Conservation (phyloP, 306 rosid genomes). For the Nissolia schottii region DNA sequence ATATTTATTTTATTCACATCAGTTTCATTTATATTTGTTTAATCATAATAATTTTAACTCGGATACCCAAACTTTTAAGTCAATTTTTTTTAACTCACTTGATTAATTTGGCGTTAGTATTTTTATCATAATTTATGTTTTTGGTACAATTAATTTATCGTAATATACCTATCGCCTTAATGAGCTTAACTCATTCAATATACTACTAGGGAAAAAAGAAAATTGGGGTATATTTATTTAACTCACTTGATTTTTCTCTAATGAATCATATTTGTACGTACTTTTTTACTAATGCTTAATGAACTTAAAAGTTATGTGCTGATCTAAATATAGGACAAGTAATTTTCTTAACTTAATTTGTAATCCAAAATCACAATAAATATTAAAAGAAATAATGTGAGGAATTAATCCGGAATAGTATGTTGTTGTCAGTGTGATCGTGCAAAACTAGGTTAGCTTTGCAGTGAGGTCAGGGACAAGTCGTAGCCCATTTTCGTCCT, state of each 20-base stretch:
- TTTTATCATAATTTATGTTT: too few relatives aligned
- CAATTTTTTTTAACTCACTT: too few relatives aligned
- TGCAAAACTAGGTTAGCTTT: neutral
- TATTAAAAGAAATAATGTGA: too few relatives aligned
- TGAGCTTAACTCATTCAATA: too few relatives aligned
- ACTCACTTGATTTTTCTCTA: neutral
- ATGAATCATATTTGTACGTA: neutral
- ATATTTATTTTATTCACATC: neutral
- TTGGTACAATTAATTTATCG: too few relatives aligned
- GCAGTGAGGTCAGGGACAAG: neutral
- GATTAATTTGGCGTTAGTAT: too few relatives aligned
- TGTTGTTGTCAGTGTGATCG: neutral
- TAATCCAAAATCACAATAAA: neutral
- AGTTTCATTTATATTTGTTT: neutral
- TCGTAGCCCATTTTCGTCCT: neutral
- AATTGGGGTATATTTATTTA: too few relatives aligned
- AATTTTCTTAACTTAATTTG: neutral
- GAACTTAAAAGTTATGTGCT: neutral
- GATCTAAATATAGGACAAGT: neutral
- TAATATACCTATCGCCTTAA: too few relatives aligned
- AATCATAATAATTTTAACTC: too few relatives aligned
- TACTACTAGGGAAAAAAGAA: too few relatives aligned
- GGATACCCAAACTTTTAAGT: too few relatives aligned
- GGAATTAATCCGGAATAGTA: neutral
- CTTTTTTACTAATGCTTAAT: neutral